Base-by-base conservation (phyloP, 371 early-diverging fungal genomes). In the Mortierella sp. region DNA sequence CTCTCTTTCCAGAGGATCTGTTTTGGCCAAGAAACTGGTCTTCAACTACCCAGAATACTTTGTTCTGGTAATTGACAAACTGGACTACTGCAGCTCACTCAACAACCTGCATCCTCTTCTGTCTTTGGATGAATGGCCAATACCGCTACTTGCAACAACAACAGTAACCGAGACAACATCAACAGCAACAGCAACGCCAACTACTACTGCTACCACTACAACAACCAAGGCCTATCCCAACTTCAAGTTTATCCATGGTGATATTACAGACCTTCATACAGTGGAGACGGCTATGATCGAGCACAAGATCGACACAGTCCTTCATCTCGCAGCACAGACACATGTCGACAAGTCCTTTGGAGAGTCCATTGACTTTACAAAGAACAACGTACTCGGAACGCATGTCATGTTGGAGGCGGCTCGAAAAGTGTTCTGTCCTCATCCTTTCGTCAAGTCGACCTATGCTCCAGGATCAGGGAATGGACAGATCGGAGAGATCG, bases 321-420 rank as follows among this genome's bases (percentile, higher is more conserved):
- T 93, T 58, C 94, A 95, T 69, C 81, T 93, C 38, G 95, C 95
- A 7, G 94, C 95, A 21, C 93, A 93, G 64, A 91, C 93, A 0
- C 93, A 94, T 78, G 95, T 95, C 18, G 93, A 95, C 80, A 93
- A 94, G 72, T 95, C 95, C n/a, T 89, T 89, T 81, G 93, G 93
- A 10, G 89, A 93, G 72, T 93, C 94, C 7, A 89, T 93, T 60
- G 93, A 91, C 55, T 95, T 93, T 65, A 94, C 94, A n/a, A 83
- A 81, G 47, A 93, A 89, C 69, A 95, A 95, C 83, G 91, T 95
- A 24, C 78, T 93, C 72, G 95, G 94, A 31, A 93, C 95, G 3
- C 95, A 95, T 80, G 93, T 93, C 8, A 82, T 95, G 67, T 84
- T 95, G 41, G 94, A 95, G 79, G 91, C 91, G 16, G 92, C 93